Evolutionary conservation across 257 asterid species (phyloP).

Genomic region (Scutellaria baicalensis): DNA sequence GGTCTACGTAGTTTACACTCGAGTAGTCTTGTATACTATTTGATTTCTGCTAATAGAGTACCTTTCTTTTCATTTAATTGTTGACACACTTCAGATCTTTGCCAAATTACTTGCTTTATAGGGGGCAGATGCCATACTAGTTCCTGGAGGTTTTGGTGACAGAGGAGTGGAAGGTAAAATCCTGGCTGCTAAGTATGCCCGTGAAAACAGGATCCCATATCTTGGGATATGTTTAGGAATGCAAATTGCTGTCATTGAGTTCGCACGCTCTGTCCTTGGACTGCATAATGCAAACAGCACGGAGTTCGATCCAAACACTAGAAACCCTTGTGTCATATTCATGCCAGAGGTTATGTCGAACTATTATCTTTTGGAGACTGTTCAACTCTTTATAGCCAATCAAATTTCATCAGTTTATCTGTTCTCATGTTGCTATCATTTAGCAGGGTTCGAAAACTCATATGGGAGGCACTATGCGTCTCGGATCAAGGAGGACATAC

Average conservation of each 20-base stretch:
- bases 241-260: slow-evolving; percentile 73
- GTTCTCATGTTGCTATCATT: slow-evolving; percentile 9
- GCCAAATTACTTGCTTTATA: slow-evolving; percentile 18
- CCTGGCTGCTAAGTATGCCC: slow-evolving; percentile 76
- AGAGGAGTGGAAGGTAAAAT: slow-evolving; percentile 84
- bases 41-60: not conserved
- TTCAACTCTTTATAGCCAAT: not conserved
- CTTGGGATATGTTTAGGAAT: slow-evolving; percentile 80
- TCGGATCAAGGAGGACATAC: slow-evolving; percentile 74
- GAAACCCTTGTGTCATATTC: slow-evolving; percentile 57
- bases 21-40: not conserved
- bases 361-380: slow-evolving; percentile 3
- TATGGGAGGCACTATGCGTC: slow-evolving; percentile 90
- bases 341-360: slow-evolving; percentile 63
- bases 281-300: slow-evolving; percentile 63
- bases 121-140: slow-evolving; percentile 72
- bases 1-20: slow-evolving; percentile 37
- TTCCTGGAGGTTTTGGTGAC: slow-evolving; percentile 89
- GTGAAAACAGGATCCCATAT: slow-evolving; percentile 60
- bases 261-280: slow-evolving; percentile 62
- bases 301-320: slow-evolving; percentile 55
- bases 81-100: not conserved
- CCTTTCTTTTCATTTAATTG: not conserved
- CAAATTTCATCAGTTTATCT: not conserved
- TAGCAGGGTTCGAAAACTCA: slow-evolving; percentile 71